These are phyloP conservation scores for Dioszegia crocea DNA, from an alignment of 768 basidiomycete genomes.

Conservation along the genomic window DNA sequence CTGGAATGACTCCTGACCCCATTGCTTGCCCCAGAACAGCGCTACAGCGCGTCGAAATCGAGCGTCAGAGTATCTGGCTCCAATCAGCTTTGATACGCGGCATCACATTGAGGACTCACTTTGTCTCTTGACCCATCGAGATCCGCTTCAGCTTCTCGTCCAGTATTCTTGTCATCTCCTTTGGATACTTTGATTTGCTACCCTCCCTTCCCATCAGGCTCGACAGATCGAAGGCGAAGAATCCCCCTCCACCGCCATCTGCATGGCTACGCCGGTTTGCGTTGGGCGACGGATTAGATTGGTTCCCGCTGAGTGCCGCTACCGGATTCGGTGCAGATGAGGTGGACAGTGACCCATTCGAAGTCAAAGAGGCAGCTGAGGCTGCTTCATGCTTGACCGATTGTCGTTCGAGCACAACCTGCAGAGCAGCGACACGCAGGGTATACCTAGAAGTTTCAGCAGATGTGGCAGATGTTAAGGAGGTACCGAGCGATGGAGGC, in stretches of 20 bases:
- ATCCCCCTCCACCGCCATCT: not conserved
- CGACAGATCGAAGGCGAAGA: conserved; percentile 32
- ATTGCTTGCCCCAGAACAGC: conserved; percentile 78
- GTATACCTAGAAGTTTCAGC: not conserved
- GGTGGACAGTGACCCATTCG: not conserved
- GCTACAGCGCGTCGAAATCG: conserved; percentile 83
- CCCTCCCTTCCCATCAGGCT: conserved; percentile 25
- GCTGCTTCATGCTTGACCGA: not conserved
- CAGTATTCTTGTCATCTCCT: conserved; percentile 84
- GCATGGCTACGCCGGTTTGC: not conserved
- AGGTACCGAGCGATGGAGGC: not conserved
- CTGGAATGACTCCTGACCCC: conserved; percentile 76
- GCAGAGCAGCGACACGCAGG: conserved; percentile 6
- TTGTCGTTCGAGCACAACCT: conserved; percentile 2
- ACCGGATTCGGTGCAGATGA: not conserved
- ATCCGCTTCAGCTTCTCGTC: conserved; percentile 86
- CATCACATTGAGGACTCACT: conserved; percentile 56
- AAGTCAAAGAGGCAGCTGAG: not conserved
- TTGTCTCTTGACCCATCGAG: conserved; percentile 84
- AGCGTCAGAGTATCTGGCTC: conserved; percentile 80
- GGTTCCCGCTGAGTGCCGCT: not conserved
- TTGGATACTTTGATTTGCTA: conserved; percentile 72
- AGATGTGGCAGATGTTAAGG: too few relatives aligned
- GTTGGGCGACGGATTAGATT: not conserved
- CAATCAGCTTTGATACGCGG: not conserved